Evolutionary conservation across 2,329 filamentous ascomycete species (phyloP), one percentile per base, ranked within the genome.

Genomic region (Aspergillus ibericus): DNA sequence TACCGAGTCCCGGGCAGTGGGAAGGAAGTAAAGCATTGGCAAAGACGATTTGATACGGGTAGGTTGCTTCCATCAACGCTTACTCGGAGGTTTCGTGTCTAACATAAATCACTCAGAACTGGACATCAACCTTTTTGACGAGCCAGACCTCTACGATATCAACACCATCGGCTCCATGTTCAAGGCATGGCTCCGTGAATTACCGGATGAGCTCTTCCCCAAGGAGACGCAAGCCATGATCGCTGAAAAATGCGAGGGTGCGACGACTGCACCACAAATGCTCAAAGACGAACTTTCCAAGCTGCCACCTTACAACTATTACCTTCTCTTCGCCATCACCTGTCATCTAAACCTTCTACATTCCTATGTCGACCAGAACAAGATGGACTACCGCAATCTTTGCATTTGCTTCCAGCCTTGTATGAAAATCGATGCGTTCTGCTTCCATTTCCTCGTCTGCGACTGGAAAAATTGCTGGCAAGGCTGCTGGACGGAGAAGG

Each of bases 401-500:
- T 96, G 92, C 78, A 96, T 97, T 67, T 98, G 93, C 79, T 97
- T 97, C 76, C 92, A 96, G 75, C 93, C 93, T 3, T 96, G 92
- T 75, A 92, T 98, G 85, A 96, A 93, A 77, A 95, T 98, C 59
- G 93, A 98, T 70, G 88, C 88, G 1, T 96, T 93, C 74, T 96
- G 92, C 74, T 98, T 98, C 83, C 92, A 93, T 69, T 97, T 96
- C 65, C 82, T 98, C 12, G 93, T 98, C 18, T 91, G 92, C 70
- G 90, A 98, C 72, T 98, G 93, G 93, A 88, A 92, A 67, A 89
- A 96, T 66, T 98, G 93, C 78, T 98, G 93, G 93, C 92, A 95
- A 74, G 93, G 93, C 8, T 98, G 93, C 79, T 92, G 88, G 80
- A 96, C 90, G 12, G 93, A 98, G 75, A 87, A 91, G 62, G 87